Base-by-base conservation (phyloP, 257 asterid genomes). In the Haberlea rhodopensis region DNA sequence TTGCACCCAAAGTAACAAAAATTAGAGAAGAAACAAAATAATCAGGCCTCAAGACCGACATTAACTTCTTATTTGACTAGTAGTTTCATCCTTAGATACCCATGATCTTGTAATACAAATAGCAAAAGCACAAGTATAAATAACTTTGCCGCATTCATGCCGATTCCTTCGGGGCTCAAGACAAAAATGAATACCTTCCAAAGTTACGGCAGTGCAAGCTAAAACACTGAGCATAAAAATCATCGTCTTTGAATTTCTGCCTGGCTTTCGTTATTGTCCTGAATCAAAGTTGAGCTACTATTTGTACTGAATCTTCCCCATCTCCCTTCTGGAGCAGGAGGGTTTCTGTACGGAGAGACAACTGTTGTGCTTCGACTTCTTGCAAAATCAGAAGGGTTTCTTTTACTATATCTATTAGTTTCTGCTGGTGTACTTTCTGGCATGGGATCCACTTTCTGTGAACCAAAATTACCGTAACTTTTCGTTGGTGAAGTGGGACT, bases 341-440 rank as follows among this genome's bases (percentile, higher is more conserved):
- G 21, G 52, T 63, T 74, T 28, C 65, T 62, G n/a, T 58, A 69
- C 48, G 49, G 73, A 20, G 66, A 57, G 13, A 46, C 40, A 15
- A 68, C 68, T 24, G 63, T 9, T 60, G 64, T 43, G 65, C 32
- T 62, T 20, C 54, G 67, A 58, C 63, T 69, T 73, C 79, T 78
- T 31, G 70, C 69, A 40, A 77, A 31, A 62, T 65, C 81, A 29
- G 76, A 55, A 5, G 77, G 76, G 57, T 53, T 66, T 24, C 63
- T 80, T 78, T 60, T 78, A 79, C 68, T 79, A 83, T 87, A 89
- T 68, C 91, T 79, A 68, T 89, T 87, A 9, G 16, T 56, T 64
- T 62, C 77, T n/a, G 63, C 71, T 1, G 82, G 70, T 34, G 29
- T 27, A 63, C 57, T 71, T 65, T 71, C 61, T 1, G 78, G 53